Conservation (phyloP, 306 rosid genomes). For the Clitoria ternatea region DNA sequence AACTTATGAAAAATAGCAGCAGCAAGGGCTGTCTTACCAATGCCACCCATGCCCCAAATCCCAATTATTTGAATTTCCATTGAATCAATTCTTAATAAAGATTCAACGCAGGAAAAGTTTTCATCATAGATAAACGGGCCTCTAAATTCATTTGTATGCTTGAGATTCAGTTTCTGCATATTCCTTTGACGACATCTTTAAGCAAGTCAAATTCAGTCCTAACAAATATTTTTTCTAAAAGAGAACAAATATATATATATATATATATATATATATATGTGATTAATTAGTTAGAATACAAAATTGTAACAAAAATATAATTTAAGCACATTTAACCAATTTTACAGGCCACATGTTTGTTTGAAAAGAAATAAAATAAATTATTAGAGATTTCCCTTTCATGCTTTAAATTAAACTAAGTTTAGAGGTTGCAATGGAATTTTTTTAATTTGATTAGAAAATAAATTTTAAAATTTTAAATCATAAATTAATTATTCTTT, state of each 20-base stretch:
- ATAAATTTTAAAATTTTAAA: no score
- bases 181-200: background rate
- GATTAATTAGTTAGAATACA: no score
- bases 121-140: background rate
- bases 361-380: no score
- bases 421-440: no score
- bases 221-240: background rate
- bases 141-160: background rate
- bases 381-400: no score
- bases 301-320: no score
- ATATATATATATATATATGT: no score
- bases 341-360: no score
- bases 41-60: slow-evolving; percentile 28
- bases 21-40: slow-evolving; percentile 29
- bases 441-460: no score
- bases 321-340: no score
- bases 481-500: no score
- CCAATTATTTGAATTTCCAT: slow-evolving; percentile 2
- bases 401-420: no score
- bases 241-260: background rate
- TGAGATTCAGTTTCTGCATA: background rate
- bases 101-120: background rate
- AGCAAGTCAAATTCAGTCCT: background rate
- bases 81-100: background rate
- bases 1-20: background rate